phyloP scores from a whole-genome alignment of 805 yeast species.

The Starmerella roubikii region DNA sequence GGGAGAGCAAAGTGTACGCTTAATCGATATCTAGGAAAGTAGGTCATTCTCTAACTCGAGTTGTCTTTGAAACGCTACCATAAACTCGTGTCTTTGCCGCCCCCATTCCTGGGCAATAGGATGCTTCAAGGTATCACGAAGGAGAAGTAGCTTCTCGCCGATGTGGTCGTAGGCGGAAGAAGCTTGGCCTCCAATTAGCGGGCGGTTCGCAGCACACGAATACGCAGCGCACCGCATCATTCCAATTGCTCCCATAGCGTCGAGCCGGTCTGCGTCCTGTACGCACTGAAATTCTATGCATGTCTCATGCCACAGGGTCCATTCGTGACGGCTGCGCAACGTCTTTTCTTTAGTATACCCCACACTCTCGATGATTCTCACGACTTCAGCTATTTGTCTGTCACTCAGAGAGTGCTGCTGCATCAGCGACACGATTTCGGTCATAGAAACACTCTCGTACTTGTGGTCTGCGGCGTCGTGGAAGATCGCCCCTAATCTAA shows the following conservation, averaged over 20 bases:
- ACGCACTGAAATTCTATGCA: conserved; percentile 26
- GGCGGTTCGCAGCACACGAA: conserved; percentile 22
- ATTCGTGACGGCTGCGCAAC: conserved; percentile 17
- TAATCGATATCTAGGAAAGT: conserved; percentile 16
- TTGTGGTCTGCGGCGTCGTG: conserved; percentile 27
- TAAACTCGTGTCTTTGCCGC: conserved; percentile 4
- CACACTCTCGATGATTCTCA: conserved; percentile 20
- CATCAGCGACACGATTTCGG: conserved; percentile 9
- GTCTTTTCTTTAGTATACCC: conserved; percentile 22
- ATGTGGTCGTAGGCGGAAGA: conserved; percentile 24
- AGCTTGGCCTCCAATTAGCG: conserved; percentile 18
- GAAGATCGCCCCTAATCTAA: conserved; percentile 25
- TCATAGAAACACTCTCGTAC: conserved; percentile 16
- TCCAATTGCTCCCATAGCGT: conserved; percentile 29
- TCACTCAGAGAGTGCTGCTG: conserved; percentile 10
- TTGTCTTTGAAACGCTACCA: conserved; percentile 3
- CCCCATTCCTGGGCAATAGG: conserved; percentile 19
- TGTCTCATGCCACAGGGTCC: conserved; percentile 25
- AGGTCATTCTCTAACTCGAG: neutral
- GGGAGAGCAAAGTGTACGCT: conserved; percentile 15
- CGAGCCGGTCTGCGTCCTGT: conserved; percentile 31
- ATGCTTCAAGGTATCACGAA: conserved; percentile 23
- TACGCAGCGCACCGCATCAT: conserved; percentile 27
- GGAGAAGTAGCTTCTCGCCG: conserved; percentile 24
- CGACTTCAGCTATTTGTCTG: conserved; percentile 14